Evolutionary conservation across 225 moss, liverwort and hornwort genomes (phyloP).

Genomic region (Neckera pumila): DNA sequence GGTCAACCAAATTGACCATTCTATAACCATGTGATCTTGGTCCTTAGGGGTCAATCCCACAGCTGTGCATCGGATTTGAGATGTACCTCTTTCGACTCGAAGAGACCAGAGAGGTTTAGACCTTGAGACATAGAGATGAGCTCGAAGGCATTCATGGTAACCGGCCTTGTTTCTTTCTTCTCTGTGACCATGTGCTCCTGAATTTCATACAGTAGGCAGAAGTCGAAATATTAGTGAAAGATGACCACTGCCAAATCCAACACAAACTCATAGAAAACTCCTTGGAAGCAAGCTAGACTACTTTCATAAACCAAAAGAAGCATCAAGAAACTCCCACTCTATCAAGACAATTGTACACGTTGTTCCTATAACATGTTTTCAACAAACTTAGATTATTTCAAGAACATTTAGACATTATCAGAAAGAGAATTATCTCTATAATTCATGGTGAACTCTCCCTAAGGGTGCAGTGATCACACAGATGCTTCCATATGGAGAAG

Average conservation of each 20-base stretch:
- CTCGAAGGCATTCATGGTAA: slow-evolving; percentile 91
- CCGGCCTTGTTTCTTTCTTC: slow-evolving; percentile 74
- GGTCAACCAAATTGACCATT: background rate
- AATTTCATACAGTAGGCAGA: background rate
- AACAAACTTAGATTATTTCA: background rate
- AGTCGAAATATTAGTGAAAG: background rate
- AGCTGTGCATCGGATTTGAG: background rate
- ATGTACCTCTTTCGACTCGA: slow-evolving; percentile 48
- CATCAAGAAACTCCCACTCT: background rate
- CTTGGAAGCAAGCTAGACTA: background rate
- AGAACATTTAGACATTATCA: background rate
- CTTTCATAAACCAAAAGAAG: background rate
- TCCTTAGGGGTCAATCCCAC: background rate
- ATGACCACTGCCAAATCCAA: background rate
- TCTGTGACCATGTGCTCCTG: slow-evolving; percentile 88
- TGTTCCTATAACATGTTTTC: background rate
- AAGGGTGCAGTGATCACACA: too few relatives aligned
- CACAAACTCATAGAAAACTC: background rate
- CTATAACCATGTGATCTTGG: background rate
- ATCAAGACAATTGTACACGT: background rate
- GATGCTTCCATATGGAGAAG: background rate
- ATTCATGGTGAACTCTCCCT: background rate
- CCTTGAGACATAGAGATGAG: slow-evolving; percentile 89
- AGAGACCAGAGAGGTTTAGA: slow-evolving; percentile 83
- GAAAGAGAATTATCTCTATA: background rate